These are phyloP conservation scores for Backusella mclennaniae DNA, from an alignment of 192 early-diverging fungal genomes.

Conservation along the genomic window DNA sequence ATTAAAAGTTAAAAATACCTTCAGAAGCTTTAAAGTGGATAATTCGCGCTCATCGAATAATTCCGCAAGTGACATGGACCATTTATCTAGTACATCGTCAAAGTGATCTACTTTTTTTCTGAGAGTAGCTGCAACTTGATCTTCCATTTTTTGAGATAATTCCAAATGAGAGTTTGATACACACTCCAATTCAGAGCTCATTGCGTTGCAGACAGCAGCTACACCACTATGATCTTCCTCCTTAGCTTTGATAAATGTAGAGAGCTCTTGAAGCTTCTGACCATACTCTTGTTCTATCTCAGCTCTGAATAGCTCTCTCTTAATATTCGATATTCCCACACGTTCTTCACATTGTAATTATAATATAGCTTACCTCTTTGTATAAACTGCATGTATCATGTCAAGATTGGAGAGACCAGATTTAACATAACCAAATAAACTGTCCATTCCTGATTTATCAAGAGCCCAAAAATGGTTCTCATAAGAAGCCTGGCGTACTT, in stretches of 20 bases:
- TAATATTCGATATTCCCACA: background rate
- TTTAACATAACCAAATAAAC: conserved; percentile 12
- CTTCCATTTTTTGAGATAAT: conserved; percentile 7
- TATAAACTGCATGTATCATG: conserved; percentile 6
- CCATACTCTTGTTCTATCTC: conserved; percentile 18
- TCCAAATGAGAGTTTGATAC: conserved; percentile 20
- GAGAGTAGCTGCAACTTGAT: conserved; percentile 5
- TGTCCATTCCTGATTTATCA: conserved; percentile 11
- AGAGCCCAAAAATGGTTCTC: background rate
- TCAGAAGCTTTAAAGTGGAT: background rate
- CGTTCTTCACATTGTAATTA: background rate
- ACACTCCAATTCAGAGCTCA: conserved; percentile 14
- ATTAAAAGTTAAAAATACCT: background rate
- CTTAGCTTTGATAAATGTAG: background rate
- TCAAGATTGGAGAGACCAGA: background rate
- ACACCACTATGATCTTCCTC: background rate
- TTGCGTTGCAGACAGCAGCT: background rate
- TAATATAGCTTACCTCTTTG: conserved; percentile 5
- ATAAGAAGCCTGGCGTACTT: background rate
- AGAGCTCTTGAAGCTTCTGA: conserved; percentile 9
- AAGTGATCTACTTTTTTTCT: background rate
- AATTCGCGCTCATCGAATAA: background rate
- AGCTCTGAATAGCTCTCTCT: background rate
- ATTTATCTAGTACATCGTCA: conserved; percentile 7
- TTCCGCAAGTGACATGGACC: background rate